Conservation (phyloP, 306 rosid genomes). For the Fragaria nilgerrensis region DNA sequence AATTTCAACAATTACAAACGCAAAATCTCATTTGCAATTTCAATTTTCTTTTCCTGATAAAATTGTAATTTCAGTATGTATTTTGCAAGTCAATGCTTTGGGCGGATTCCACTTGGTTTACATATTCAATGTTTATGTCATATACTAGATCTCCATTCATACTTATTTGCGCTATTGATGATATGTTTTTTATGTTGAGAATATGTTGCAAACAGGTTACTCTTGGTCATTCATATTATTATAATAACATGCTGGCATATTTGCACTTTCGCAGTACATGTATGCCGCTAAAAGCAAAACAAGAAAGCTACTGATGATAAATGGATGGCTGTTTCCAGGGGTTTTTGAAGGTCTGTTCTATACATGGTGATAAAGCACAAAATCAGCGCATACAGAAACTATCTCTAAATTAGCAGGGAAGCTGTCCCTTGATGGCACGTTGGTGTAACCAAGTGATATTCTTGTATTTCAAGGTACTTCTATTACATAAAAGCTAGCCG, state of each 20-base stretch:
- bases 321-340: constrained; percentile 46
- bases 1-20: background rate
- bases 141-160: background rate
- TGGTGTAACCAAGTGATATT: constrained; percentile 6
- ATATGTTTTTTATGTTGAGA: constrained; percentile 46
- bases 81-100: background rate
- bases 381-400: constrained; percentile 78
- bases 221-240: background rate
- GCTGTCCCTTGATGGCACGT: constrained; percentile 79
- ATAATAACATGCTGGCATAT: background rate
- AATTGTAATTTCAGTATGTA: background rate
- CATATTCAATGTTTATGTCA: background rate
- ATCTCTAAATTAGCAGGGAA: constrained; percentile 75
- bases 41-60: background rate
- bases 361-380: constrained; percentile 92
- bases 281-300: constrained; percentile 21
- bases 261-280: too few species aligned
- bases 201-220: constrained; percentile 70
- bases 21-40: background rate
- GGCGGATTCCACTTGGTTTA: background rate
- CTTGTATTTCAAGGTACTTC: too few species aligned
- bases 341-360: constrained; percentile 96
- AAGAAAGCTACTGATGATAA: constrained; percentile 24
- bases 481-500: too few species aligned
- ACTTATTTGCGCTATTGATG: background rate